Conservation (phyloP, 176 grass and related monocot species). For the Rhynchospora breviuscula region DNA sequence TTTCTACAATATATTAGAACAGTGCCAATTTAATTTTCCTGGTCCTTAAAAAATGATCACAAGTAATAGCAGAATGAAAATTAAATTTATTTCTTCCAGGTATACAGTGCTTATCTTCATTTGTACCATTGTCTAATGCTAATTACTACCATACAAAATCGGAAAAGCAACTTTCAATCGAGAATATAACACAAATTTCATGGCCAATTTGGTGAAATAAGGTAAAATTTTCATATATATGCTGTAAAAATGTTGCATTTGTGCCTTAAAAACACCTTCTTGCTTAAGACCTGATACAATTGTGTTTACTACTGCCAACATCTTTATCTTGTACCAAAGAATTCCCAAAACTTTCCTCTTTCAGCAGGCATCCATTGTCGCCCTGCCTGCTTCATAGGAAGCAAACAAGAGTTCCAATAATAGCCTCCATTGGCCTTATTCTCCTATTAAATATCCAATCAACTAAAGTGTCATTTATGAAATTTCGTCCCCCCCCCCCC, state of each 20-base stretch:
- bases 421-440: too few species aligned
- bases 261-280: not conserved
- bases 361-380: not conserved
- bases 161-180: not conserved
- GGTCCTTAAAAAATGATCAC: not conserved
- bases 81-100: not conserved
- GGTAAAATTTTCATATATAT: not conserved
- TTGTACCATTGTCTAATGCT: not conserved
- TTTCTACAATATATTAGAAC: conserved; percentile 32
- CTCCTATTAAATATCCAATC: too few species aligned
- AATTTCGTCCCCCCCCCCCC: too few species aligned
- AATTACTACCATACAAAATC: not conserved
- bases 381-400: too few species aligned
- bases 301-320: not conserved
- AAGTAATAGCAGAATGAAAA: not conserved
- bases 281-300: not conserved
- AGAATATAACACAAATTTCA: not conserved
- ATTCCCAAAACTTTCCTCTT: not conserved
- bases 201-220: not conserved
- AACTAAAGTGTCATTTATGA: too few species aligned
- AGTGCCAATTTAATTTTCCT: not conserved
- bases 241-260: not conserved
- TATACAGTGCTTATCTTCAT: not conserved
- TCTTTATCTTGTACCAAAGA: not conserved
- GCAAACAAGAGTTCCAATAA: too few species aligned